phyloP scores from a whole-genome alignment of 2,329 filamentous ascomycete genomes.

The Immersiporthe knoxdaviesiana region DNA sequence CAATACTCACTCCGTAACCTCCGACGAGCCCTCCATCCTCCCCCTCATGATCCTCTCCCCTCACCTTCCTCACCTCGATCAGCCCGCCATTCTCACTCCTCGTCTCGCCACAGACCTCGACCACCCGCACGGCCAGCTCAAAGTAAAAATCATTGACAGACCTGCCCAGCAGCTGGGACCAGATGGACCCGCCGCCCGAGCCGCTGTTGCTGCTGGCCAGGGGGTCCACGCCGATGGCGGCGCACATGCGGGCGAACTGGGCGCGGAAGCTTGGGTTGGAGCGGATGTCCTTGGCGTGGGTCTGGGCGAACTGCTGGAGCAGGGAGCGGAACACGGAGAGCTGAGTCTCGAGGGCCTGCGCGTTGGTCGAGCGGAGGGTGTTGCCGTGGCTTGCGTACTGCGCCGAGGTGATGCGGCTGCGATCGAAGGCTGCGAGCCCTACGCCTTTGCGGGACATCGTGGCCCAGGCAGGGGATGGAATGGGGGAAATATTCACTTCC shows the following conservation, averaged over 20 bases:
- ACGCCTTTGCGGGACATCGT: slow-evolving; percentile 78
- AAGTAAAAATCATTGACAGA: slow-evolving; percentile 99
- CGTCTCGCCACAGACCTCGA: slow-evolving; percentile 87
- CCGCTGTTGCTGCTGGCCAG: slow-evolving; percentile 68
- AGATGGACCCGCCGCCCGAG: slow-evolving; percentile 68
- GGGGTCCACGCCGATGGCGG: slow-evolving; percentile 94
- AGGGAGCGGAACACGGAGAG: slow-evolving; percentile 95
- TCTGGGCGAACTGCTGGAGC: slow-evolving; percentile 91
- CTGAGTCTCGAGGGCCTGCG: slow-evolving; percentile 86
- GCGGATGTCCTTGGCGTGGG: slow-evolving; percentile 93
- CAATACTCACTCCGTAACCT: slow-evolving; percentile 72
- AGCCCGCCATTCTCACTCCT: slow-evolving; percentile 90
- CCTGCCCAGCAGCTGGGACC: slow-evolving; percentile 88
- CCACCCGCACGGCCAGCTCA: slow-evolving; percentile 91
- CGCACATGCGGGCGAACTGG: slow-evolving; percentile 98
- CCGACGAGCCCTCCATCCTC: slow-evolving; percentile 74
- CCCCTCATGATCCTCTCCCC: slow-evolving; percentile 74
- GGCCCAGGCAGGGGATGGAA: neutral
- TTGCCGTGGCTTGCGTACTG: slow-evolving; percentile 91
- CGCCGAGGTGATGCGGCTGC: slow-evolving; percentile 79
- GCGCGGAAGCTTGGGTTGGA: slow-evolving; percentile 93
- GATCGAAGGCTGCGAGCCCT: slow-evolving; percentile 87
- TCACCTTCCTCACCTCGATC: slow-evolving; percentile 81
- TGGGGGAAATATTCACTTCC: too few species aligned
- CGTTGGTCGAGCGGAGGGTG: slow-evolving; percentile 81